Base-by-base conservation (phyloP, 1,139 yeast species). In the Yamadazyma triangularis region DNA sequence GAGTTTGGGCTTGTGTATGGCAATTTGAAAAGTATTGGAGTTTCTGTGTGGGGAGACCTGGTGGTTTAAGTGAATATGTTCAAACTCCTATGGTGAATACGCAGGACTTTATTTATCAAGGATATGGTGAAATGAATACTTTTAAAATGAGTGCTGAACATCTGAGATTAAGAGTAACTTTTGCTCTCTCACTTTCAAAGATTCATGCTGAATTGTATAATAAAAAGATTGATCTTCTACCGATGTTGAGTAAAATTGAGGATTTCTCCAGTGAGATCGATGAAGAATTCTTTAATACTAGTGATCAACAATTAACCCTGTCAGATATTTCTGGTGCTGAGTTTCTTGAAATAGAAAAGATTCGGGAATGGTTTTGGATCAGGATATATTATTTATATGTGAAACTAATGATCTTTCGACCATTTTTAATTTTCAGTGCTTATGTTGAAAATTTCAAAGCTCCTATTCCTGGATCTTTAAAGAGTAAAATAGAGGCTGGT, bases 11-110 rank as follows among this genome's bases (percentile, higher is more conserved):
- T 9, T 28, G 25, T 27, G 35, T 32, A 5, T 39, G 43, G 43
- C 43, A 38, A 23, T 38, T 38, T 22, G 40, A 39, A 18, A 32
- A 39, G 15, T 39, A 39, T 19, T 39, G 43, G 43, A 39, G 43
- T 26, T 37, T 39, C 13, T 38, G 41, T 30, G 43, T 39, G 2
- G 43, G 43, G 3, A 29, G 43, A 25, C 42, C 42, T 8, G 29
- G 34, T 23, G 27, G 39, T 12, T 18, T 34, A 15, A 28, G 39
- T 26, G 36, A 30, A 8, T 21, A 30, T 21, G 30, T 40, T 13
- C 24, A 26, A 3, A 13, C 24, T 5, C 44, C 44, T 6, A 15
- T 21, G 13, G 28, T 38, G 4, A 30, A 14, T 11, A 27, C 20
- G 3, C 33, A 32, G 24, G 40, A 31, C 21, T 36, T 40, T n/a